Base-by-base conservation (phyloP, 306 rosid species). In the Dicorynia guianensis region DNA sequence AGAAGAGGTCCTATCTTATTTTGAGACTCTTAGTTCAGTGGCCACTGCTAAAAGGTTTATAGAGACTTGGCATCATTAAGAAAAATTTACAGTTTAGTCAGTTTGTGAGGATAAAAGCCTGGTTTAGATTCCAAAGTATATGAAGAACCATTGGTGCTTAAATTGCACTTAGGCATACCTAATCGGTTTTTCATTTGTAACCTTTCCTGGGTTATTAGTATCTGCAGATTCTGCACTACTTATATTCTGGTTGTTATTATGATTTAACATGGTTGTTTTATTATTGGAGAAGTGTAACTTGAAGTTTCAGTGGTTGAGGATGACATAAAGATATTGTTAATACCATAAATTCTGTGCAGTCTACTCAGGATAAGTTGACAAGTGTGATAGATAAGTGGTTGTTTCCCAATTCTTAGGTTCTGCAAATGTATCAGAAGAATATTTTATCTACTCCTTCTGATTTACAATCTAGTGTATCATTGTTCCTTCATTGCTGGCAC, bases 1-100 rank as follows among this genome's bases (percentile, higher is more conserved):
- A 11, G 35, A 68, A 71, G 52, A 81, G 63, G 68, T 15, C 67
- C 52, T 42, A 36, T 69, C 49, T 4, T 34, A 67, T 49, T 69
- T 53, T 74, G 40, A 69, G 63, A 38, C 76, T 43, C 69, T 47
- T 34, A 9, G 34, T 36, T 35, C 19, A 53, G 54, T 48, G 71
- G 38, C 1, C 40, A 20, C 55, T 61, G 70, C 52, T 46, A 54
- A 53, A 72, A 46, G 76, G 65, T 66, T 79, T 50, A 2, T 47
- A 14, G 47, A 56, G 75, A 3, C n/a, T 69, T 54, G 39, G 58
- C 39, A 40, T 64, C 10, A 70, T 52, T 63, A 33, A 64, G 57
- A 67, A 76, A 75, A 79, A 66, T 19, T 70, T 34, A 17, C 14
- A 46, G 35, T 10, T n/a, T 57, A 44, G 49, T 65, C 39, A 18